Base-by-base conservation (phyloP, 2,329 filamentous ascomycete species). In the Pseudophaeomoniella oleicola region DNA sequence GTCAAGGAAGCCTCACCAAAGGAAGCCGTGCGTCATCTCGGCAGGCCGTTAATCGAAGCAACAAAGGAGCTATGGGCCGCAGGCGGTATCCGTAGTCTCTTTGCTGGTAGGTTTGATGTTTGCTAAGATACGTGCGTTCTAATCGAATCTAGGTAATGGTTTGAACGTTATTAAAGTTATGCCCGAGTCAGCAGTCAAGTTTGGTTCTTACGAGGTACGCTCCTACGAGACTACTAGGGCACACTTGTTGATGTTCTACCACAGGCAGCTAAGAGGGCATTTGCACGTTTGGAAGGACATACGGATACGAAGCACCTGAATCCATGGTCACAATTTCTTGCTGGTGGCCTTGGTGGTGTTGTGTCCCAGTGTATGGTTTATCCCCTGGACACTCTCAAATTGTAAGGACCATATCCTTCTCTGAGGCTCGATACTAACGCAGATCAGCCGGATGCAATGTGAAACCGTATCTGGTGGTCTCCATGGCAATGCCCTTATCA, bases 151-250 rank as follows among this genome's bases (percentile, higher is more conserved):
- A 93, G 87, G 90, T 27, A 98, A 98, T 52, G 90, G 90, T 3
- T 66, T 98, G 47, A 98, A 98, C 49, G 86, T 98, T 2, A 59
- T 94, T 51, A 98, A 98, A 59, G 90, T 98, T 42, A 94, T 96
- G 85, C 90, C 90, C 0, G 90, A 98, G 62, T 94, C 88, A 17
- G 88, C 90, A 16, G 94, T 98, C 54, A 93, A 94, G 59, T 98
- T 98, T 56, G 90, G 90, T 41, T 88, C 87, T 14, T 98, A 94
- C 53, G 90, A 98, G 63, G 73, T 72, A 55, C 49, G 59, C 41
- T 42, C 11, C 17, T 4, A 30, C 16, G 30, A 17, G 30, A 37
- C 35, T 14, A 3, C 16, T 29, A 14, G 39, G 30, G 22, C 32
- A 15, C 29, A 38, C 29, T 31, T 37, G 37, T 16, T 19, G 27